These are phyloP conservation scores for Micractinium conductrix DNA, from an alignment of 139 green algal genomes.

Conservation along the genomic window DNA sequence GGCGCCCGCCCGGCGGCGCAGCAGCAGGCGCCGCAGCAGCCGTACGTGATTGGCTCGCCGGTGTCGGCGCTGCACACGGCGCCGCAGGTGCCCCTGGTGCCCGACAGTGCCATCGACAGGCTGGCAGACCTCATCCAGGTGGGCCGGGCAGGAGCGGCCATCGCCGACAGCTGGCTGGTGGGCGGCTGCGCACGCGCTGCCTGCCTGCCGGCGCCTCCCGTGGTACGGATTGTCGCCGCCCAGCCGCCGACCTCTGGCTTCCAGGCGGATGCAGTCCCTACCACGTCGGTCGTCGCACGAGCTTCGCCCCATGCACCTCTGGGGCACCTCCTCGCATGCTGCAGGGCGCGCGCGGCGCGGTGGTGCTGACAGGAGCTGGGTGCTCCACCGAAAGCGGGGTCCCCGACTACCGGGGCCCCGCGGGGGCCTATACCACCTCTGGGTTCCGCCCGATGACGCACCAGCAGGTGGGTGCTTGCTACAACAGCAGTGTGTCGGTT, in stretches of 20 bases:
- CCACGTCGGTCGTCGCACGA: too few species aligned
- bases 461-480: conserved; percentile 62
- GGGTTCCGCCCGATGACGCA: conserved; percentile 98
- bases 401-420: conserved; percentile 89
- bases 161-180: too few species aligned
- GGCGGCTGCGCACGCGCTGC: too few species aligned
- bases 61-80: background rate
- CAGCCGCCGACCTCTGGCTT: too few species aligned
- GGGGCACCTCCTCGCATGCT: too few species aligned
- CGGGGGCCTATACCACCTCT: conserved; percentile 86
- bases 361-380: conserved; percentile 63
- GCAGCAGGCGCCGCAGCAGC: conserved; percentile 14
- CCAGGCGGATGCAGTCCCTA: too few species aligned
- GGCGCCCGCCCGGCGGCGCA: background rate
- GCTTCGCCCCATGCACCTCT: too few species aligned
- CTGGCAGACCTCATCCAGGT: conserved; percentile 67
- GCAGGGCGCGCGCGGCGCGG: conserved; percentile 5
- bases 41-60: conserved; percentile 17
- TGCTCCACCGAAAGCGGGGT: conserved; percentile 80
- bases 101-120: conserved; percentile 46
- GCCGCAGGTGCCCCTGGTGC: conserved; percentile 44
- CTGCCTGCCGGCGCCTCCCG: too few species aligned
- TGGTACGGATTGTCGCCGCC: too few species aligned
- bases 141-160: too few species aligned
- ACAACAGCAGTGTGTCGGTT: too few species aligned